Evolutionary conservation across 805 yeast species (phyloP).

Genomic region (Lachancea nothofagi): DNA sequence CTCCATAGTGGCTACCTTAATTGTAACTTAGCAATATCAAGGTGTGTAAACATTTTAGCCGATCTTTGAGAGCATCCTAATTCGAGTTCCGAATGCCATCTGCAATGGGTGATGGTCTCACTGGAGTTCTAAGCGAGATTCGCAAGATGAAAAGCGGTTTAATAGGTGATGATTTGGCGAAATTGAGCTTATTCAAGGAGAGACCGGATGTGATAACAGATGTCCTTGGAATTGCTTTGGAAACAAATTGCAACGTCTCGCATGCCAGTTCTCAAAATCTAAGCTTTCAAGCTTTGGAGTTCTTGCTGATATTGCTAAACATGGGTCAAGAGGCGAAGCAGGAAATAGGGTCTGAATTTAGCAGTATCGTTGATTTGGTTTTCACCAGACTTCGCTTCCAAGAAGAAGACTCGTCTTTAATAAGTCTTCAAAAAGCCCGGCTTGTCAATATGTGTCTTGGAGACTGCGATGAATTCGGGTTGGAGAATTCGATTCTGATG

Average conservation of each 20-base stretch:
- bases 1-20: too few species aligned
- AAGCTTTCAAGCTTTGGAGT: constrained; percentile 21
- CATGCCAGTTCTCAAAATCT: neutral
- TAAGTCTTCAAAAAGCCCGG: constrained; percentile 16
- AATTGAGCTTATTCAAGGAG: constrained; percentile 13
- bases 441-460: constrained; percentile 20
- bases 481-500: constrained; percentile 11
- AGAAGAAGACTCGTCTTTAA: neutral
- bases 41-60: too few species aligned
- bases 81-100: neutral
- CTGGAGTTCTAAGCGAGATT: neutral
- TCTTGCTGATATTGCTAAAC: constrained; percentile 17
- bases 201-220: constrained; percentile 8
- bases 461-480: constrained; percentile 15
- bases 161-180: constrained; percentile 21
- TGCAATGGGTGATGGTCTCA: neutral
- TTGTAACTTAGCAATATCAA: too few species aligned
- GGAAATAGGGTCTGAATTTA: constrained; percentile 17
- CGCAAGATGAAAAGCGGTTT: constrained; percentile 4
- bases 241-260: too few species aligned
- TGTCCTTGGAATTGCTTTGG: constrained; percentile 9
- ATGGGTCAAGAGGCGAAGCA: constrained; percentile 15
- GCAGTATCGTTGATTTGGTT: constrained; percentile 13
- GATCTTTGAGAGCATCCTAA: too few species aligned
- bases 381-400: constrained; percentile 1